Base-by-base conservation (phyloP, 805 yeast species). In the Saturnispora serradocipensis region DNA sequence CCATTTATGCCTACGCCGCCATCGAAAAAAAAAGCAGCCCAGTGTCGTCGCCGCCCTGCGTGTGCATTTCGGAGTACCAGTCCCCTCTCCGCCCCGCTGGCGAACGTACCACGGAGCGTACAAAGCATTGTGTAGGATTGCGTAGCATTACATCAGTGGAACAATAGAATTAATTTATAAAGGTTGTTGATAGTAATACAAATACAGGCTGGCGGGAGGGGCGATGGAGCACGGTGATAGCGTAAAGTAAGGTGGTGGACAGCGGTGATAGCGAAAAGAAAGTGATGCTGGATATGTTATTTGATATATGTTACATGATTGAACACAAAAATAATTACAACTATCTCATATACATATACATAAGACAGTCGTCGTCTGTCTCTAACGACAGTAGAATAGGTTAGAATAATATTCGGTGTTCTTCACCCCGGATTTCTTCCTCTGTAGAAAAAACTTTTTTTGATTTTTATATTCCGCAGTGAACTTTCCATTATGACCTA, bases 401-500 rank as follows among this genome's bases (percentile, higher is more conserved):
- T 16, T 38, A 38, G 42, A 18, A 38, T 38, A 18, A 20, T 38
- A 38, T 38, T 38, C 42, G 42, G 42, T 38, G 18, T 38, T 38
- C 42, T 38, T 38, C 42, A 38, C 42, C 42, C 42, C 42, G 42
- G 42, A 38, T 38, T 38, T 38, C 42, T 18, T 38, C 42, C 18
- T 38, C 15, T 30, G 34, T 30, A 30, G 34, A 30, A 30, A 30
- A 30, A 30, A 30, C 27, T 7, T 25, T 25, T 15, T 22, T 22
- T 22, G 22, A 39, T 39, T 16, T 39, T 15, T 11, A 28, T 28
- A 11, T 30, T 30, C 34, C 34, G 34, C 34, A 30, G 15, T 9
- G 11, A 30, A 13, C 25, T 24, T 9, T 43, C 16, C 25, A 5
- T 8, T 67, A 81, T 32, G 86, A 81, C 61, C 80, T 77, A 57